phyloP scores from a whole-genome alignment of 495 filamentous ascomycete species.

The Neurospora sp. region DNA sequence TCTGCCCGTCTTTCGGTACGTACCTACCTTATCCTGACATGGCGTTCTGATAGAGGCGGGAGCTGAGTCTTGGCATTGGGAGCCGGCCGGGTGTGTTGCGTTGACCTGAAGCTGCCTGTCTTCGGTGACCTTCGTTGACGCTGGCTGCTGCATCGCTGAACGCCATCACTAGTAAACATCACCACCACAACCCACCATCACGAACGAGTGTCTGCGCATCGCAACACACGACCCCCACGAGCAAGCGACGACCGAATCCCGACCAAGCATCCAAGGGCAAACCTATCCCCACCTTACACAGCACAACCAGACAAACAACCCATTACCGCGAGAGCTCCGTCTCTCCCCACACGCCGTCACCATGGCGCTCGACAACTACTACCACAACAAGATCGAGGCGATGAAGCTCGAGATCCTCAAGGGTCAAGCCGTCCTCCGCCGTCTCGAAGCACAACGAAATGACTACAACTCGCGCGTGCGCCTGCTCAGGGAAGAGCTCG shows the following conservation, averaged over 20 bases:
- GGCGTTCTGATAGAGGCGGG: not conserved
- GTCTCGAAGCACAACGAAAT: slow-evolving; percentile 96
- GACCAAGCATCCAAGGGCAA: not conserved
- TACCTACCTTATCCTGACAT: not conserved
- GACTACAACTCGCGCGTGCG: slow-evolving; percentile 99
- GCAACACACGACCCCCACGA: not conserved
- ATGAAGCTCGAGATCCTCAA: slow-evolving; percentile 99
- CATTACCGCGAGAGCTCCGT: not conserved
- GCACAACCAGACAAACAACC: not conserved
- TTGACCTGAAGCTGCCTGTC: slow-evolving; percentile 25
- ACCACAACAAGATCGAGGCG: slow-evolving; percentile 98
- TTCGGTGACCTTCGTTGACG: not conserved
- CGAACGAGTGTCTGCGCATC: not conserved
- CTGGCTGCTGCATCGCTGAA: not conserved
- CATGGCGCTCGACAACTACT: slow-evolving; percentile 99
- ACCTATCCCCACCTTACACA: not conserved
- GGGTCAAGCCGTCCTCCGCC: slow-evolving; percentile 86
- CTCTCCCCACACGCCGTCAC: slow-evolving; percentile 26
- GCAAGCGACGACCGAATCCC: not conserved
- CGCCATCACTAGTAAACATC: not conserved
- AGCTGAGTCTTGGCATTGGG: slow-evolving; percentile 7
- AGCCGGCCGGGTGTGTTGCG: slow-evolving; percentile 15
- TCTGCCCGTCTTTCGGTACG: not conserved
- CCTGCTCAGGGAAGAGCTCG: slow-evolving; percentile 89
- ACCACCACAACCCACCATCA: not conserved